phyloP scores from a whole-genome alignment of 2,329 filamentous ascomycete genomes.

The Cryphonectria naterciae region DNA sequence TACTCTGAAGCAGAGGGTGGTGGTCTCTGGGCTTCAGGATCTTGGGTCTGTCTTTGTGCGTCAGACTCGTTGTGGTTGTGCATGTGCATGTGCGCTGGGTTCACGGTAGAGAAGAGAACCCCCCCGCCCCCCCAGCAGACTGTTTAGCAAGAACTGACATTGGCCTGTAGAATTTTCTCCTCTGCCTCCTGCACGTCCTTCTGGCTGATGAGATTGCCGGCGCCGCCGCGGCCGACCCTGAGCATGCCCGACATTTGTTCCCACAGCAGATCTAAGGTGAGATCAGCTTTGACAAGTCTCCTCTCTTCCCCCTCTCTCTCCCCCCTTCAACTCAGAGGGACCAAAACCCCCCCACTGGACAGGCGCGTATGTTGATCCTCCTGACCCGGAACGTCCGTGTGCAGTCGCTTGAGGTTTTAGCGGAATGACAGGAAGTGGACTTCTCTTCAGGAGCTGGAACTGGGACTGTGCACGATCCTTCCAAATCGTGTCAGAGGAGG shows the following conservation, averaged over 20 bases:
- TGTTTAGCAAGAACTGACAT: slow-evolving; percentile 23
- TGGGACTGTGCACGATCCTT: slow-evolving; percentile 7
- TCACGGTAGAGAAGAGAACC: background rate
- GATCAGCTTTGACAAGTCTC: slow-evolving; percentile 23
- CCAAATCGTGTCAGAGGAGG: background rate
- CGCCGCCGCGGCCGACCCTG: slow-evolving; percentile 63
- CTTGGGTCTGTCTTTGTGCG: slow-evolving; percentile 34
- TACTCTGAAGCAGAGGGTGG: slow-evolving; percentile 1
- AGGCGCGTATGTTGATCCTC: slow-evolving; percentile 14
- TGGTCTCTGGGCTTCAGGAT: slow-evolving; percentile 44
- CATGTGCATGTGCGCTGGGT: background rate
- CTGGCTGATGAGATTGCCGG: slow-evolving; percentile 64
- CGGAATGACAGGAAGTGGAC: slow-evolving; percentile 10
- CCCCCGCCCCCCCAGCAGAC: background rate
- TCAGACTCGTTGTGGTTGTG: background rate
- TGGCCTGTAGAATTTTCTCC: slow-evolving; percentile 35
- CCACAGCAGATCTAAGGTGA: slow-evolving; percentile 33
- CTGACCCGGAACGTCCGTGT: slow-evolving; percentile 31
- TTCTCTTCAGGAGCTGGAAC: slow-evolving; percentile 2
- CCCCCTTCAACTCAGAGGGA: slow-evolving; percentile 2
- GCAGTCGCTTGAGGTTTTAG: slow-evolving; percentile 26
- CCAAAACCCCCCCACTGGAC: background rate
- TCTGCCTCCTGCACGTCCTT: slow-evolving; percentile 53
- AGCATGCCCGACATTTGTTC: slow-evolving; percentile 47
- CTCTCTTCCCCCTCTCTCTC: background rate